Conservation (phyloP, 2,329 filamentous ascomycete genomes). For the Phialemoniopsis sp. region DNA sequence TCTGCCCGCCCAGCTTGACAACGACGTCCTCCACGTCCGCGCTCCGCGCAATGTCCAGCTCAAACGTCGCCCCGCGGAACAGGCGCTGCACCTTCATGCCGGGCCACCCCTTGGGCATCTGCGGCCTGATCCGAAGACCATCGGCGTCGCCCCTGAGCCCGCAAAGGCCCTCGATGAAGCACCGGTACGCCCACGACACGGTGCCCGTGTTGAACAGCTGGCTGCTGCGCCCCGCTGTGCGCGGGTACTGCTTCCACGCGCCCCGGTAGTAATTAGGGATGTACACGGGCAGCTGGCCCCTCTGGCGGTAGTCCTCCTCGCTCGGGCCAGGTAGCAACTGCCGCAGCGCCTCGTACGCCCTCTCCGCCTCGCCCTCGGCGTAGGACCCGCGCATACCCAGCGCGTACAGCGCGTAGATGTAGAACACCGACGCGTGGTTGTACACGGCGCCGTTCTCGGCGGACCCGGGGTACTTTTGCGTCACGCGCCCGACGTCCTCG, state of each 20-base stretch:
- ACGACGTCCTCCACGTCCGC: conserved; percentile 31
- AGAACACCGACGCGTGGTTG: conserved; percentile 53
- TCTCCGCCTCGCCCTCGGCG: conserved; percentile 28
- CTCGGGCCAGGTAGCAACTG: conserved; percentile 50
- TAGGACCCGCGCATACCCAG: conserved; percentile 24
- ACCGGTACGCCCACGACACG: conserved; percentile 51
- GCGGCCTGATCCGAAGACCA: conserved; percentile 41
- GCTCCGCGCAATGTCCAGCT: conserved; percentile 35
- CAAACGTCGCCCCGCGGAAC: conserved; percentile 48
- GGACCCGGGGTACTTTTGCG: conserved; percentile 52
- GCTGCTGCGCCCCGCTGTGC: conserved; percentile 51
- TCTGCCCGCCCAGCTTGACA: conserved; percentile 30
- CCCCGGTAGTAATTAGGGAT: conserved; percentile 57
- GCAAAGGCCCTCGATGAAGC: conserved; percentile 50
- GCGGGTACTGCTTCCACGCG: conserved; percentile 39
- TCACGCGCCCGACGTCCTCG: conserved; percentile 54
- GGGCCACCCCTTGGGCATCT: conserved; percentile 46
- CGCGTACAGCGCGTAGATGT: conserved; percentile 47
- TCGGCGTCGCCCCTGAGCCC: conserved; percentile 44
- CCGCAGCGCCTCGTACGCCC: conserved; percentile 44
- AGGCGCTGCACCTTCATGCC: conserved; percentile 38
- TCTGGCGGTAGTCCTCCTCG: conserved; percentile 43
- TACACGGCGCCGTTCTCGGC: conserved; percentile 57
- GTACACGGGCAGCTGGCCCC: conserved; percentile 53
- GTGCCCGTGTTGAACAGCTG: conserved; percentile 57